Conservation (phyloP, 257 asterid species). For the Solanum habrochaites region DNA sequence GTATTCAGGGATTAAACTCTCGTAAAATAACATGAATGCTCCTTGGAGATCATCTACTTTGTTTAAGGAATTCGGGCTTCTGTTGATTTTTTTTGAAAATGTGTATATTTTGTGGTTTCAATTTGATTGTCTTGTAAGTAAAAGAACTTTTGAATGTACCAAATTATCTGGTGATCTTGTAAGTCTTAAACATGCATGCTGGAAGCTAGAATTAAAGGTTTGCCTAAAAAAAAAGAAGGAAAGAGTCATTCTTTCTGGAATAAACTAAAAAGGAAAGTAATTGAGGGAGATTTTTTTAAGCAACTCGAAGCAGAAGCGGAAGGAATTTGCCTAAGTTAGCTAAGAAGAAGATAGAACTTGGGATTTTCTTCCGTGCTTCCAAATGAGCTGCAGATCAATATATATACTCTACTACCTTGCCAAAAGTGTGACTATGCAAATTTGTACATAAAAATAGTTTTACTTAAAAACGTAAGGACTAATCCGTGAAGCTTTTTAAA, state of each 20-base stretch:
- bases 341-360: not conserved
- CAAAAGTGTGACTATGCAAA: not conserved
- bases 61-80: not conserved
- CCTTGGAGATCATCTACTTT: not conserved
- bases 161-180: not conserved
- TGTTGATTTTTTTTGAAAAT: not conserved
- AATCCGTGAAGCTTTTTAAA: not conserved
- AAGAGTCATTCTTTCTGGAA: not conserved
- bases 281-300: not conserved
- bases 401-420: not conserved
- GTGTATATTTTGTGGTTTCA: not conserved
- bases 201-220: not conserved
- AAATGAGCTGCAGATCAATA: not conserved
- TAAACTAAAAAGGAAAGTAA: not conserved
- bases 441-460: not conserved
- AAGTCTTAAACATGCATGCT: not conserved
- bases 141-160: not conserved
- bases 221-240: not conserved
- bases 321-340: not conserved
- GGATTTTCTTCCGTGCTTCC: not conserved
- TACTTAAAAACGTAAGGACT: not conserved
- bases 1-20: not conserved
- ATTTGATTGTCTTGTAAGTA: not conserved
- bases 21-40: not conserved
- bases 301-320: not conserved